Evolutionary conservation across 1,284 basidiomycete species (phyloP).

Genomic region (Meira miltonrushii): DNA sequence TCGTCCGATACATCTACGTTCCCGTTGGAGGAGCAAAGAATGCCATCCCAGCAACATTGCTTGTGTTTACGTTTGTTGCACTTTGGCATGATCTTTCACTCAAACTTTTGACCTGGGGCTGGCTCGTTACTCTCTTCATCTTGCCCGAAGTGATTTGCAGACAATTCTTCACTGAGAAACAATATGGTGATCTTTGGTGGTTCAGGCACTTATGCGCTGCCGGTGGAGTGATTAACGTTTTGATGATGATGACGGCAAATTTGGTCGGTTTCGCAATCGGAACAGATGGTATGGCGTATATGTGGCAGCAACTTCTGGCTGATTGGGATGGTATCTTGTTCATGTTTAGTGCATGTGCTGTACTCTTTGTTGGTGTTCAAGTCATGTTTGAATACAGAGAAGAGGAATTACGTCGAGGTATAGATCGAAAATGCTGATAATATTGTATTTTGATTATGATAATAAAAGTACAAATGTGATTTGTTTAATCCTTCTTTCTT

Average conservation of each 20-base stretch:
- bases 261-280: slow-evolving; percentile 93
- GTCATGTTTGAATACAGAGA: slow-evolving; percentile 70
- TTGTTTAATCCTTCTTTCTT: background rate
- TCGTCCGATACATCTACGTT: slow-evolving; percentile 89
- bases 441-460: background rate
- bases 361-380: slow-evolving; percentile 77
- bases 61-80: slow-evolving; percentile 97
- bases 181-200: slow-evolving; percentile 70
- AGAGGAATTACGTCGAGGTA: slow-evolving; percentile 14
- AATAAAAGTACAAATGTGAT: background rate
- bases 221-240: slow-evolving; percentile 77
- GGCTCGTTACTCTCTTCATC: slow-evolving; percentile 87
- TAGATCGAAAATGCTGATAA: slow-evolving; percentile 5
- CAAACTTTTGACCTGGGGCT: slow-evolving; percentile 87
- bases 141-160: slow-evolving; percentile 63
- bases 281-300: slow-evolving; percentile 70
- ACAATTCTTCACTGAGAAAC: background rate
- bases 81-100: slow-evolving; percentile 95
- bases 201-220: slow-evolving; percentile 79
- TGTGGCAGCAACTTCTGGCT: slow-evolving; percentile 65
- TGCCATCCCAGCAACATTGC: slow-evolving; percentile 64
- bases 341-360: slow-evolving; percentile 61
- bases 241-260: slow-evolving; percentile 90
- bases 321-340: slow-evolving; percentile 69
- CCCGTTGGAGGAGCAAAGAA: slow-evolving; percentile 75